Base-by-base conservation (phyloP, 495 filamentous ascomycete genomes). In the Penicillium psychrofluorescens region DNA sequence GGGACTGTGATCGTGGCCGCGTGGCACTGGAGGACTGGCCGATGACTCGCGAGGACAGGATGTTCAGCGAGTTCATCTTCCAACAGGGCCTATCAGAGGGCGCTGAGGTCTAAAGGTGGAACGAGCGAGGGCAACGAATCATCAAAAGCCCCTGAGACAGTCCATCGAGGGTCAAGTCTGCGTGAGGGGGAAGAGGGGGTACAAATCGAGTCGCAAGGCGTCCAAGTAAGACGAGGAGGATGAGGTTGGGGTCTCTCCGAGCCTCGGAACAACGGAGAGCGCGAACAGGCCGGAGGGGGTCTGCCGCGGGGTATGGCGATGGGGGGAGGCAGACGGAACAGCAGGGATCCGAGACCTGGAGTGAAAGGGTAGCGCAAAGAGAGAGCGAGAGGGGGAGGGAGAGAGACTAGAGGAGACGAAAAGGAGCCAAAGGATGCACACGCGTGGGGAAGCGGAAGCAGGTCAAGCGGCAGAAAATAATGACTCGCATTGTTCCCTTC, bases 21-120 rank as follows among this genome's bases (percentile, higher is more conserved):
- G 63, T 54, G 65, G 73, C 46, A 49, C 40, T 59, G 51, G 64
- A 62, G 52, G 77, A 74, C 61, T 74, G 75, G 54, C 82, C 82
- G 49, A 86, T 81, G 61, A 92, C 87, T 71, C 86, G 83, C 61
- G 86, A 79, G 51, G 88, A 94, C 63, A 98, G 76, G 64, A 95
- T 86, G 67, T 95, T 95, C 73, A 97, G 71, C 58, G 91, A 95
- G 84, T 97, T 96, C 91, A 98, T 98, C 71, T 83, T 90, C 71
- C 60, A 56, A 58, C 55, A 54, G 60, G 63, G 70, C 74, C 71
- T 77, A 83, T 80, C 66, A 66, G 68, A 61, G 59, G 52, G 66
- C 68, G 54, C 61, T 60, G 50, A 54, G 58, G 54, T 71, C 66
- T 62, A 56, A 41, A 43, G 40, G 50, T 38, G 45, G 36, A 38